Evolutionary conservation across 495 filamentous ascomycete genomes (phyloP).

Genomic region (Penicillium samsonianum): DNA sequence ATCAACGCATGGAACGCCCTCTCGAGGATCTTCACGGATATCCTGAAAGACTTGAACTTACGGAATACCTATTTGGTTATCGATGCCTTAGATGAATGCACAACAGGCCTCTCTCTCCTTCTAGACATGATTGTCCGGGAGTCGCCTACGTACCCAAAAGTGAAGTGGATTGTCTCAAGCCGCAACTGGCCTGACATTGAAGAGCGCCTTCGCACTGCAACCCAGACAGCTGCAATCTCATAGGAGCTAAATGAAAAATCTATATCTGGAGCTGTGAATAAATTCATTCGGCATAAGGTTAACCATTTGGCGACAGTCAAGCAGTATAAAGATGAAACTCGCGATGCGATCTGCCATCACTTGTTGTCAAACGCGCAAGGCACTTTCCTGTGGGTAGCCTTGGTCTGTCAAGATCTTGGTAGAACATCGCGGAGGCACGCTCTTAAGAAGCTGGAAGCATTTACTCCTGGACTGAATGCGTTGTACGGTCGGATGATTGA

Average conservation of each 20-base stretch:
- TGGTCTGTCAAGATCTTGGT: conserved; percentile 27
- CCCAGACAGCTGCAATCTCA: not conserved
- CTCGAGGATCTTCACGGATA: conserved; percentile 32
- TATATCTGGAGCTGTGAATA: conserved; percentile 23
- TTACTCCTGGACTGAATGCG: conserved; percentile 18
- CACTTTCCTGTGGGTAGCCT: conserved; percentile 42
- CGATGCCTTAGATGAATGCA: too few species aligned
- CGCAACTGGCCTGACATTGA: too few species aligned
- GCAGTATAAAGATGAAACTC: conserved; percentile 9
- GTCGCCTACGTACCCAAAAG: too few species aligned
- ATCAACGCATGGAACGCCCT: conserved; percentile 36
- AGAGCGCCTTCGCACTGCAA: not conserved
- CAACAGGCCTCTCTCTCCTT: too few species aligned
- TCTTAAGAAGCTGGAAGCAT: conserved; percentile 6
- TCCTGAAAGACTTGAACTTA: conserved; percentile 35
- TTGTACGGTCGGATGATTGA: conserved; percentile 22
- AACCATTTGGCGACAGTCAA: conserved; percentile 15
- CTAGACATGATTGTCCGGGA: too few species aligned
- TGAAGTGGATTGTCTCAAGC: too few species aligned
- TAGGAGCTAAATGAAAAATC: conserved; percentile 30
- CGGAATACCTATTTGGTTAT: conserved; percentile 29
- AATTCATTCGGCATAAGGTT: conserved; percentile 40
- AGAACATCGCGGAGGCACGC: not conserved
- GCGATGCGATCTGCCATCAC: conserved; percentile 15
- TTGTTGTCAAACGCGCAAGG: conserved; percentile 25